Conservation (phyloP, 75 land plant genomes). For the Pinus taeda region DNA sequence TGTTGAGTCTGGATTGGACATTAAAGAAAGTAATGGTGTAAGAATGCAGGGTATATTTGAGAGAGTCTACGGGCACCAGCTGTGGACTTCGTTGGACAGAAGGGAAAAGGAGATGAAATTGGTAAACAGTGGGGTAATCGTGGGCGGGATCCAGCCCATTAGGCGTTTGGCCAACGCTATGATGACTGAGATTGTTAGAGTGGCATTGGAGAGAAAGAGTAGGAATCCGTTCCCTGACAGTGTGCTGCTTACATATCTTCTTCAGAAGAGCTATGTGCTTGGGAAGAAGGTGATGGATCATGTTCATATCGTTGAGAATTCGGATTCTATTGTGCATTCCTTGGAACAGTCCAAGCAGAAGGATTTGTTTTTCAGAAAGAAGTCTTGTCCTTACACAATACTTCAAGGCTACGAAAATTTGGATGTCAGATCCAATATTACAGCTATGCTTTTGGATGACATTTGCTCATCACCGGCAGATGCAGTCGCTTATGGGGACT, state of each 20-base stretch:
- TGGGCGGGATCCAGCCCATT: constrained; percentile 22
- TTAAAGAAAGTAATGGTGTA: background rate
- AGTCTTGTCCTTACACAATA: constrained; percentile 5
- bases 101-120: constrained; percentile 24
- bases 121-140: constrained; percentile 37
- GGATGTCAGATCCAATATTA: constrained; percentile 11
- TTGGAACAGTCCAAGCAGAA: constrained; percentile 18
- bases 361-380: constrained; percentile 10
- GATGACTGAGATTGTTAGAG: constrained; percentile 53
- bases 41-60: constrained; percentile 14
- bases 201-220: constrained; percentile 42
- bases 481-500: constrained; percentile 29
- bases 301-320: constrained; percentile 8
- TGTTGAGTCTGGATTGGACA: background rate
- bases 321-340: constrained; percentile 26
- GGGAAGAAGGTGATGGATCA: constrained; percentile 22
- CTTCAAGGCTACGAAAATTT: constrained; percentile 13
- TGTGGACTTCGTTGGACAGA: constrained; percentile 30
- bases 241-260: constrained; percentile 44
- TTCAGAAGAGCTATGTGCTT: constrained; percentile 26
- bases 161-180: constrained; percentile 45
- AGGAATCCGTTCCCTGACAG: constrained; percentile 38
- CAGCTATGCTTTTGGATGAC: constrained; percentile 10
- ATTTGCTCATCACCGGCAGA: constrained; percentile 32
- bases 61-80: constrained; percentile 24